Base-by-base conservation (phyloP, 2,329 filamentous ascomycete genomes). In the Pyrenochaeta sp. region DNA sequence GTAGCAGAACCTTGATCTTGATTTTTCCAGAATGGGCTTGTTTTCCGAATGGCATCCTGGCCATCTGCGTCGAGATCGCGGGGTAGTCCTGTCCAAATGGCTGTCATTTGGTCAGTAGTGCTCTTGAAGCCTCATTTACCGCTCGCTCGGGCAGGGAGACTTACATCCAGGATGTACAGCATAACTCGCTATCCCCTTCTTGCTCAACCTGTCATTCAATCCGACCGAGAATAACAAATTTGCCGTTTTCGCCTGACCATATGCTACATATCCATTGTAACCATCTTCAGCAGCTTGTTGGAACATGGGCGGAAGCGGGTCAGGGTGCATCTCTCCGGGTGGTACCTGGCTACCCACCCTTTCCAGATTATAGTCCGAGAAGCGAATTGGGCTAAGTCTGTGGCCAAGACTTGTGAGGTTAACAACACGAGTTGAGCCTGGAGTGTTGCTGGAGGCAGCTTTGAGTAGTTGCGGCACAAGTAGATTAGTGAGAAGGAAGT, bases 301-400 rank as follows among this genome's bases (percentile, higher is more conserved):
- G 47, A 73, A 71, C 15, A 57, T 46, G 1, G 59, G 58, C 2
- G 61, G 59, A 4, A 72, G 45, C 0, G 59, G 52, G 10, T 23
- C 47, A 1, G 42, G 45, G 23, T 57, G 62, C 30, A 61, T 55
- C 45, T 73, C 69, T 35, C 69, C 66, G n/a, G 56, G 49, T 5
- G 67, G 68, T 1, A 70, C 54, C n/a, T 66, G 58, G 14, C 64
- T 66, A 3, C 36, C 36, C 11, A 39, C 12, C 18, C 63, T 66
- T 39, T 68, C 63, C 44, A 80, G 75, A 18, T 77, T 78, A 49
- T 76, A 77, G 58, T 82, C 78, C 37, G 79, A 76, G 60, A 82
- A 82, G 1, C 77, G 61, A 2, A 73, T 45, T 1, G 67, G 66
- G 30, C 67, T 71, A 3, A 72, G 43, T 4, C 64, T 47, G 44